Base-by-base conservation (phyloP, 2,329 filamentous ascomycete genomes). In the Cordyceps farinosa region DNA sequence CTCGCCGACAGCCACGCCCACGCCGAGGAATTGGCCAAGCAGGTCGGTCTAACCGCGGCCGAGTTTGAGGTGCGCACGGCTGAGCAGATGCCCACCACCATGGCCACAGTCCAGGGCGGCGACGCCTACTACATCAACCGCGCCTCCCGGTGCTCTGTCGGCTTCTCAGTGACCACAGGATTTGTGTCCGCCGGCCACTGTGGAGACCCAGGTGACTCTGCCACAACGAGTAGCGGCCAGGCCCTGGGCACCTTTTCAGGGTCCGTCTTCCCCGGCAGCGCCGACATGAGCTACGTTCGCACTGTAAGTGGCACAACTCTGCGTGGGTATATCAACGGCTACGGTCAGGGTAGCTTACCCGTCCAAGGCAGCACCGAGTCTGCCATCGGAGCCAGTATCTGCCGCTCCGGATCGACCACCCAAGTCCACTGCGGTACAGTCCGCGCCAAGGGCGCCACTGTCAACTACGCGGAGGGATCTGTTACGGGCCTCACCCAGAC, bases 161-260 rank as follows among this genome's bases (percentile, higher is more conserved):
- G 76, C 36, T 78, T 78, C 71, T 69, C 74, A 2, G 76, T 78
- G 66, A 77, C 73, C 32, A 74, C 72, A 36, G 76, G 76, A 27
- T 78, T 77, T 69, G 76, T 78, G 38, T 72, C 75, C 30, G 76
- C 76, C 29, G 76, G 76, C 57, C 76, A 78, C 73, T 78, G 76
- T 62, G 76, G 76, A 47, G 67, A 34, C 62, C n/a, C 61, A 2
- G 76, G 76, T 53, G 42, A 38, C 30, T 65, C 70, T 62, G 73
- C 72, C 64, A 72, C 73, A 61, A 76, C 73, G 66, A 71, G 60
- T 66, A 48, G 58, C 61, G 76, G 76, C 58, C 66, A 66, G 9
- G 64, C 70, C 7, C 66, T 76, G 1, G 76, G 76, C 65, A 72
- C 71, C 50, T 78, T 78, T 69, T 67, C 74, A 0, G 74, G 68